phyloP scores from a whole-genome alignment of 495 filamentous ascomycete species.

The Penicillium maclennaniae region DNA sequence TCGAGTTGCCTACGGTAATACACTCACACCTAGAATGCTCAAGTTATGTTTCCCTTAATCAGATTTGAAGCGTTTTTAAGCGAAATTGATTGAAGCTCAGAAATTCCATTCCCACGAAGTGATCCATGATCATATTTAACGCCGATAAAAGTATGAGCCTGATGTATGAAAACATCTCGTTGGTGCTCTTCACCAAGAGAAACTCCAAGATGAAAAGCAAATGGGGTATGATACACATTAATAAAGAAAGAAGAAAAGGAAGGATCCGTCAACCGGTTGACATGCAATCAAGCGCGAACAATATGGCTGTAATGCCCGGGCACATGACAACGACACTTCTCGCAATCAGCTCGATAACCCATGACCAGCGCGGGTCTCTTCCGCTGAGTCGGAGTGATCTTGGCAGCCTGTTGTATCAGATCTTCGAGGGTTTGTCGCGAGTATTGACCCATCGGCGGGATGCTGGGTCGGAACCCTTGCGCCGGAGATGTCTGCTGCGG shows the following conservation, averaged over 20 bases:
- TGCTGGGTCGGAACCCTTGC: background rate
- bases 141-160: background rate
- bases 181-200: background rate
- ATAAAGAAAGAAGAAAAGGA: background rate
- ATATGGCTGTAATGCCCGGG: conserved; percentile 90
- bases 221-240: background rate
- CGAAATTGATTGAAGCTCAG: background rate
- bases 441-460: conserved; percentile 15
- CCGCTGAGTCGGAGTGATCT: background rate
- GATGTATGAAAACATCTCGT: background rate
- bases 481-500: background rate
- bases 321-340: conserved; percentile 74
- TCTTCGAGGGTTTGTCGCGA: conserved; percentile 23
- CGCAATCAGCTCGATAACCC: conserved; percentile 82
- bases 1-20: too few species aligned
- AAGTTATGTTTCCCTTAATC: background rate
- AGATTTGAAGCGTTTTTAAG: background rate
- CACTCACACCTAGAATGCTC: too few species aligned
- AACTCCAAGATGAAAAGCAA: background rate
- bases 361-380: conserved; percentile 71
- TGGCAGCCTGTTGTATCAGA: background rate
- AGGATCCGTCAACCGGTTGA: background rate
- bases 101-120: background rate
- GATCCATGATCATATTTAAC: background rate
- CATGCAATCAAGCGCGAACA: conserved; percentile 29